Evolutionary conservation across 192 early-diverging fungal genomes (phyloP).

Genomic region (Pecoramyces ruminantium): DNA sequence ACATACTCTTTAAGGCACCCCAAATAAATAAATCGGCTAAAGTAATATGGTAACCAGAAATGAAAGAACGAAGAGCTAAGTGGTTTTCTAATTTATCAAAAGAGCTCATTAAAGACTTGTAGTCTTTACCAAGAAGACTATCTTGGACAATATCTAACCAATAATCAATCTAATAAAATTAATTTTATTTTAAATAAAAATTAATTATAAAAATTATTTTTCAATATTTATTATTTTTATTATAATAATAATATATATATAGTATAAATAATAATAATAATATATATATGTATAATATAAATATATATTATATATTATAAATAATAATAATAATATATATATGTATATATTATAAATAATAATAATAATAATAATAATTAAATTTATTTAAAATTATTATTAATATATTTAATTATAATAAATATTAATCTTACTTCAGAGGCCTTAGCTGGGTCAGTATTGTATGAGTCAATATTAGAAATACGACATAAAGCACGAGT

Average conservation of each 20-base stretch:
- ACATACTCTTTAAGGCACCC: slow-evolving; percentile 60
- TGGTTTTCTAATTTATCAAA: slow-evolving; percentile 63
- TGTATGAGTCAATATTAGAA: not conserved
- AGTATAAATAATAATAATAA: too few relatives aligned
- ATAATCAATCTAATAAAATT: slow-evolving; percentile 44
- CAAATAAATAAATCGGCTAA: slow-evolving; percentile 73
- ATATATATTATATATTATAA: too few relatives aligned
- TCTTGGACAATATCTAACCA: slow-evolving; percentile 58
- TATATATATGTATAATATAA: too few relatives aligned
- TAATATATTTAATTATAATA: too few relatives aligned
- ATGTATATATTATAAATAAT: too few relatives aligned
- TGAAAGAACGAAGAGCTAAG: slow-evolving; percentile 61
- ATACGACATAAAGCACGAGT: slow-evolving; percentile 7
- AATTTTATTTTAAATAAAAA: too few relatives aligned
- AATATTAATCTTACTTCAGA: not conserved
- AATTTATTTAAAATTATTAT: not conserved
- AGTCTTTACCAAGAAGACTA: slow-evolving; percentile 36
- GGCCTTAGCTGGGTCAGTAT: slow-evolving; percentile 8
- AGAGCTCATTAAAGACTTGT: slow-evolving; percentile 48
- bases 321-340: too few relatives aligned
- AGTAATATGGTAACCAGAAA: slow-evolving; percentile 57
- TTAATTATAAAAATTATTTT: too few relatives aligned
- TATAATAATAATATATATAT: too few relatives aligned
- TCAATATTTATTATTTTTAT: too few relatives aligned
- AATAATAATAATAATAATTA: not conserved